Evolutionary conservation across 1,284 basidiomycete genomes (phyloP), one percentile per base, ranked within the genome.

Genomic region (Amylostereum areolatum): DNA sequence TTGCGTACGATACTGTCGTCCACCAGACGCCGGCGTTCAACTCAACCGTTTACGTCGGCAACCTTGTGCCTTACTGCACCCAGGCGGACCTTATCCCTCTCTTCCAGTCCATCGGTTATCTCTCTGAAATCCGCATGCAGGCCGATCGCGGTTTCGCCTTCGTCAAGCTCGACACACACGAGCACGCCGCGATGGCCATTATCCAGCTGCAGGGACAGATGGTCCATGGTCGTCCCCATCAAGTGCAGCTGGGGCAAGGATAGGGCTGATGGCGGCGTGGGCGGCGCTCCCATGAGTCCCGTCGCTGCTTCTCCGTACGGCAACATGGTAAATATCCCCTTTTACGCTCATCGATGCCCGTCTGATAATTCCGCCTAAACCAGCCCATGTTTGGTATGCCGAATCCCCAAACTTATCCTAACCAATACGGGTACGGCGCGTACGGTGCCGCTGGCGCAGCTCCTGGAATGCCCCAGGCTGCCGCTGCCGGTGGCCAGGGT

Each of bases 201-300:
- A 88, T 94, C 54, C 90, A 96, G 62, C 74, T 98, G 48, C 92
- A 95, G 67, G 94, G 95, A 48, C 89, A 92, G 68, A 89, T 92
- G 75, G 89, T 98, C 30, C 96, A 98, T 60, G 95, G 95, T 45
- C 75, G 96, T 40, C 92, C 92, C 92, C 10, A 89, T 98, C 75
- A 96, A 97, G 69, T 96, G 92, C 68, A 93, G 92, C 57, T 99
- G 96, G 96, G 96, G 96, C 54, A 98, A 97, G 70, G 95, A 97
- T 65, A 80, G 92, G 55, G 81, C 82, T 34, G 88, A 89, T 63
- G 86, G 82, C 31, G 75, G 74, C 18, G 72, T 75, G 41, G 74
- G 74, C 78, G 34, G 59, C 65, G 29, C 63, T 64, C 45, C 71
- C 80, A 30, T 88, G 60, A 86, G 81, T 58, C 85, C 87, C 32